A percentile compares a stretch with the other conserved stretches of the same genome.
phyloP scores from a whole-genome alignment of 2,329 filamentous ascomycete species.

The Aspergillus ustus region DNA sequence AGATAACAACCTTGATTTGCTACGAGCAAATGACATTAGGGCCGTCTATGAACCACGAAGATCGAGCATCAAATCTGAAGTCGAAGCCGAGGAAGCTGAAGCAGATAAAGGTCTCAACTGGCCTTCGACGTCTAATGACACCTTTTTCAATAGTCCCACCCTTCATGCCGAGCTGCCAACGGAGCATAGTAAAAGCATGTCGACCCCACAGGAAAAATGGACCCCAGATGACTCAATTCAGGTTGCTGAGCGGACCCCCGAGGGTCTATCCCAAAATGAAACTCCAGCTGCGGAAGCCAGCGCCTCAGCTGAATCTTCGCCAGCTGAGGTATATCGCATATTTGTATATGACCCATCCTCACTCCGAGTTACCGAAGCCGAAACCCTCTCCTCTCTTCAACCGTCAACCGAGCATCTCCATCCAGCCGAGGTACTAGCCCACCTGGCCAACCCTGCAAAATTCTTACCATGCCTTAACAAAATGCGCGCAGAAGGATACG shows the following conservation, averaged over 20 bases:
- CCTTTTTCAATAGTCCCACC: background rate
- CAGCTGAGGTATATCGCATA: slow-evolving; percentile 37
- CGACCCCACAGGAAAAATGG: background rate
- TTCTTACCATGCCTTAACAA: slow-evolving; percentile 46
- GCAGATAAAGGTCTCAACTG: slow-evolving; percentile 15
- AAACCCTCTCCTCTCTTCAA: slow-evolving; percentile 39
- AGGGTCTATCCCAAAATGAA: background rate
- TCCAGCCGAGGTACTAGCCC: slow-evolving; percentile 42
- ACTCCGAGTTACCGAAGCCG: slow-evolving; percentile 35
- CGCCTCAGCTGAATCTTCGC: background rate
- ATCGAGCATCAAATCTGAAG: slow-evolving; percentile 26
- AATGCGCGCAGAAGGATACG: slow-evolving; percentile 47
- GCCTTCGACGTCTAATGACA: background rate
- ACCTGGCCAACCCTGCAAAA: slow-evolving; percentile 45
- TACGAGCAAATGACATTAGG: slow-evolving; percentile 43
- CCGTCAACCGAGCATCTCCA: slow-evolving; percentile 28
- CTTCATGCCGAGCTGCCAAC: background rate
- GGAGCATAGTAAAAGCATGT: too few relatives aligned
- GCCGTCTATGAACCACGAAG: slow-evolving; percentile 32
- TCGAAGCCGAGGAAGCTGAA: slow-evolving; percentile 24
- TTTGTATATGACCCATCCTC: slow-evolving; percentile 43
- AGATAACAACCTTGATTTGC: slow-evolving; percentile 39
- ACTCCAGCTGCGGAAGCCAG: background rate
- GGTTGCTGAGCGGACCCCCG: background rate
- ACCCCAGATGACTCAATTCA: background rate